These are phyloP conservation scores for Leucosporidium creatinivorum DNA, from an alignment of 768 basidiomycete species.

Conservation along the genomic window DNA sequence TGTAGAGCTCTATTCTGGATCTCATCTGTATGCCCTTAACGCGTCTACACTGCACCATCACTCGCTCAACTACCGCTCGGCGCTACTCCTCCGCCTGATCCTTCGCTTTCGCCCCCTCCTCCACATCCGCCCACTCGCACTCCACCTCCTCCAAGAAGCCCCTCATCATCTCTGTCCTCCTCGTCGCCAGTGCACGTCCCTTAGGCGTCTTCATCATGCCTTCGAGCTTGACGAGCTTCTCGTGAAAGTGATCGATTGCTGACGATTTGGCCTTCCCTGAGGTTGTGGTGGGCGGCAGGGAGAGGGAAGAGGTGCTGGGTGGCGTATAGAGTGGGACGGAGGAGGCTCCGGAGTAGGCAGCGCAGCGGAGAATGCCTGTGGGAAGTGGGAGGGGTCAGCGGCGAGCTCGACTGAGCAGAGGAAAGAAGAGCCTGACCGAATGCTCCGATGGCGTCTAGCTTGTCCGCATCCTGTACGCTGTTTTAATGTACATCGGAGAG, in stretches of 20 bases:
- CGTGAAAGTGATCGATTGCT: slow-evolving; percentile 34
- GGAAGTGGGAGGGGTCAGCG: not conserved
- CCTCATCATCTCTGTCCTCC: slow-evolving; percentile 14
- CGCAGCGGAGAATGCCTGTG: slow-evolving; percentile 34
- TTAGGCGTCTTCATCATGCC: slow-evolving; percentile 29
- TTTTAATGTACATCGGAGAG: too few relatives aligned
- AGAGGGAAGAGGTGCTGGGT: not conserved
- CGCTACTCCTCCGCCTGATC: too few relatives aligned
- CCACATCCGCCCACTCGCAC: slow-evolving; percentile 22
- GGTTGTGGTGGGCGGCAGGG: not conserved
- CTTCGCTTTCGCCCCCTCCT: not conserved
- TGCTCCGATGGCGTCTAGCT: slow-evolving; percentile 32
- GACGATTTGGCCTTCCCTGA: slow-evolving; percentile 4
- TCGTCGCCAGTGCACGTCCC: slow-evolving; percentile 13
- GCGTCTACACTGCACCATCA: too few relatives aligned
- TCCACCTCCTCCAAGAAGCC: slow-evolving; percentile 12
- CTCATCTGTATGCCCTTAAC: too few relatives aligned
- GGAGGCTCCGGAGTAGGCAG: slow-evolving; percentile 30
- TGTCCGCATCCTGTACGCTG: slow-evolving; percentile 33
- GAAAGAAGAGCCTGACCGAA: slow-evolving; percentile 13
- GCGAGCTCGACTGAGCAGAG: not conserved
- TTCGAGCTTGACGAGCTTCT: slow-evolving; percentile 34
- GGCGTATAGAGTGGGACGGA: slow-evolving; percentile 17
- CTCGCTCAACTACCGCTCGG: too few relatives aligned
- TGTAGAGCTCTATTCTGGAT: too few relatives aligned